Base-by-base conservation (phyloP, 2,329 filamentous ascomycete genomes). In the Ilyonectria destructans region DNA sequence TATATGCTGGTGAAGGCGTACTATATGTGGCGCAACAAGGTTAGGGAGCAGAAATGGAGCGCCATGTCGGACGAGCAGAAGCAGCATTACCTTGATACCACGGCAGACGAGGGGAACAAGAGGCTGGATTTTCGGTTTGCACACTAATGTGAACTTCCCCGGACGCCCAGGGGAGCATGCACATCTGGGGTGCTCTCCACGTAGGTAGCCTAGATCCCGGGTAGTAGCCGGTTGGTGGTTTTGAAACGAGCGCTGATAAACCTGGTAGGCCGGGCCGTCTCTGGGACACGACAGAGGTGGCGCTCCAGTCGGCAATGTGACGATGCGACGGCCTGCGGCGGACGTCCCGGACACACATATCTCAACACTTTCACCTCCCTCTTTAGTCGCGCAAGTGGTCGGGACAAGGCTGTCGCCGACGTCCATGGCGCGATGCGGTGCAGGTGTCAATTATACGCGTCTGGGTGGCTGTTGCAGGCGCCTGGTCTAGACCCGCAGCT, bases 1-100 rank as follows among this genome's bases (percentile, higher is more conserved):
- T 87, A 88, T 67, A 65, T 78, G 15, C 65, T 79, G 2, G 75
- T 80, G 23, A 85, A 85, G 69, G 68, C 75, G 0, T 83, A 79
- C 58, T 83, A 85, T 58, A 74, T 82, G 13, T 80, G 77, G 79
- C 77, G 80, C 2, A 85, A 85, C 58, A 48, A 46, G n/a, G 35
- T 13, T 9, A 45, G 57, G 23, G 65, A 68, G 33, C 46, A 26
- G 45, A 70, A 33, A 69, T 68, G 64, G 69, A 54, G 46, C 23
- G 58, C 55, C 45, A 69, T 68, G 67, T 59, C 67, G 9, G 61
- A 60, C 13, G 65, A 67, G 46, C 19, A 62, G 0, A 70, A 12
- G 12, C 56, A 56, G 61, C 49, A 60, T 2, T 55, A 72, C 46
- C 49, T 52, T 0, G 17, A 67, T 37, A 71, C 71, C 17, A 73